phyloP scores from a whole-genome alignment of 192 early-diverging fungal species.

The Podila horticola region DNA sequence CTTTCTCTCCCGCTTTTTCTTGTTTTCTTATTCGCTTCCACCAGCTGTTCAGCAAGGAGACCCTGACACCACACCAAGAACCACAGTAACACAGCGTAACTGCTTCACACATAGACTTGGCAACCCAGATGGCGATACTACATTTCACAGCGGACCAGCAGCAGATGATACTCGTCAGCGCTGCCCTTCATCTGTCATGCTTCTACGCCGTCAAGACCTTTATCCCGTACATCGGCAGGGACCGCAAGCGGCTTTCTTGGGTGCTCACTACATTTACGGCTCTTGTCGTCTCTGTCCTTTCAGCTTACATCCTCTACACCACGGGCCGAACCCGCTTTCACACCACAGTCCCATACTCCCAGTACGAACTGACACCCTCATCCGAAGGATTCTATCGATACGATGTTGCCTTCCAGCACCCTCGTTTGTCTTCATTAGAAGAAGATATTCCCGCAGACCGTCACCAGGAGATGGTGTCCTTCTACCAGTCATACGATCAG shows the following conservation, averaged over 20 bases:
- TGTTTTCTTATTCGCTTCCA: no score
- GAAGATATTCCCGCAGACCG: no score
- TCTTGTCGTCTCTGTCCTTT: slow-evolving; percentile 9
- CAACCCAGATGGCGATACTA: background rate
- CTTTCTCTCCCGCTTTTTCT: no score
- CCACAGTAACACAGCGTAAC: no score
- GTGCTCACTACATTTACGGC: slow-evolving; percentile 19
- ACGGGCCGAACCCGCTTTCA: slow-evolving; percentile 5
- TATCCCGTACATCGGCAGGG: slow-evolving; percentile 21
- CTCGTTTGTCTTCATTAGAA: no score
- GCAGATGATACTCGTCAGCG: background rate
- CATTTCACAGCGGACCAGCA: background rate
- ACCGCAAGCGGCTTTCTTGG: slow-evolving; percentile 36
- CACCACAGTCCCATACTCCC: background rate
- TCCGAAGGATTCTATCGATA: slow-evolving; percentile 4
- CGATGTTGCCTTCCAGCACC: slow-evolving; percentile 7
- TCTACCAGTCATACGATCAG: slow-evolving; percentile 16
- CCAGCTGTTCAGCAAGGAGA: no score
- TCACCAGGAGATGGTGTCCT: slow-evolving; percentile 1
- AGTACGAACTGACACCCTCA: background rate
- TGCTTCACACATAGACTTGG: background rate
- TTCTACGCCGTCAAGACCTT: slow-evolving; percentile 27
- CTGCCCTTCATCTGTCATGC: slow-evolving; percentile 22
- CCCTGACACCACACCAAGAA: no score
- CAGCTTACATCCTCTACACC: slow-evolving; percentile 5